Evolutionary conservation across 805 yeast genomes (phyloP), one percentile per base, ranked within the genome.

Genomic region (Candida palmyrensis): DNA sequence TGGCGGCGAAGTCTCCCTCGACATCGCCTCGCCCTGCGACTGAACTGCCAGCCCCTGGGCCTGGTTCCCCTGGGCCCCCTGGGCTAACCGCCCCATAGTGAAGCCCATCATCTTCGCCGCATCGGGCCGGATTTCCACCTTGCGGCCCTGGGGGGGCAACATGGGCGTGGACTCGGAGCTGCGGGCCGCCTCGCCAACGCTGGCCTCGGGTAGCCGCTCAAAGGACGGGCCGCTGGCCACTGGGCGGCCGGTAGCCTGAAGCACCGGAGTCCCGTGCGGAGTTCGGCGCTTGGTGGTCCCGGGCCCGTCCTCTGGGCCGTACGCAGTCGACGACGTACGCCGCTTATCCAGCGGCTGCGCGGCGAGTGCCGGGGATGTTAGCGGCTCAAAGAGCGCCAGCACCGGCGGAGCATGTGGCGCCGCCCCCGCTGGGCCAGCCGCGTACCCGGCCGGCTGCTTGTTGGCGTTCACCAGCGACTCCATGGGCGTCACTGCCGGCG

Each of bases 401-500:
- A 56, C 42, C 19, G 62, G 57, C 6, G 48, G 54, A 17, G 34
- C 47, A 27, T 34, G 17, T 23, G 27, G n/a, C 17, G 26, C 29
- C 14, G 22, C 20, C n/a, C 18, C 32, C 16, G 37, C 6, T 14
- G 21, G n/a, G 5, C 20, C 16, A n/a, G 15, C 13, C 13, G 29
- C n/a, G 6, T 23, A 39, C 27, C 35, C 38, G 18, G 27, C 30
- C 23, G 20, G 31, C 18, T 33, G 44, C 29, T 45, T 43, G 35
- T 47, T 47, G 25, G 38, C 14, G 30, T 49, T 52, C 5, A 50
- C 51, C 27, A 49, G 56, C 22, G 48, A 42, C 14, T 71, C 86
- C 46, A 70, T 45, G 1, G 87, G 87, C 3, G 87, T 75, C 11
- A 77, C 82, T 7, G 83, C 79, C 0, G 94, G 94, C 2, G 89